A percentile compares a stretch with the other conserved stretches of the same genome.
Conservation (phyloP, 345 rosid genomes). For the Melaleuca quinquenervia region DNA sequence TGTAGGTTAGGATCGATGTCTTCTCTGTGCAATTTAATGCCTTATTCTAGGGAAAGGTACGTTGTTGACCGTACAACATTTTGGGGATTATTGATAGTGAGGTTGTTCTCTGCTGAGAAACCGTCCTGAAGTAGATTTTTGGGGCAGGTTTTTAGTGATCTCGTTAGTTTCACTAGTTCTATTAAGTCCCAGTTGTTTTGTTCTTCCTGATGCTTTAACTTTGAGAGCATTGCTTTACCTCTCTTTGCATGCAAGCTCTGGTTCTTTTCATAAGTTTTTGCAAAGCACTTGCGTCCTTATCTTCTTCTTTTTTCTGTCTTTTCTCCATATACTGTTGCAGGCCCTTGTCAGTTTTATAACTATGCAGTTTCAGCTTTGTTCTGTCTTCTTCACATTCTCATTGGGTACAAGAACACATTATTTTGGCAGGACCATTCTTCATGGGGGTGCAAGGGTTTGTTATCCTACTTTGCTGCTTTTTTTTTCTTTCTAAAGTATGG, state of each 20-base stretch:
- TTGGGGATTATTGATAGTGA: not conserved
- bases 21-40: not conserved
- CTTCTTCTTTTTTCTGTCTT: not conserved
- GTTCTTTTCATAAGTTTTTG: not conserved
- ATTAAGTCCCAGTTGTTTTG: not conserved
- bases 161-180: not conserved
- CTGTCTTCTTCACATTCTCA: constrained; percentile 98
- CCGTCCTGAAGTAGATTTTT: not conserved
- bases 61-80: not conserved
- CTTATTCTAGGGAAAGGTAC: not conserved
- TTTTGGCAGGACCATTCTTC: constrained; percentile 93
- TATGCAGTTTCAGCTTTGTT: constrained; percentile 93
- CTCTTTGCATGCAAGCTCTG: not conserved
- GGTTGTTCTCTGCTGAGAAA: not conserved
- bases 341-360: constrained; percentile 83
- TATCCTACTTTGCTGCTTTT: not conserved
- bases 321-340: constrained; percentile 26
- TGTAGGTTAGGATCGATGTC: not conserved
- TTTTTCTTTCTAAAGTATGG: not conserved
- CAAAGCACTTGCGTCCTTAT: not conserved
- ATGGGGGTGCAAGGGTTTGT: constrained; percentile 94
- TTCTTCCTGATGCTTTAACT: not conserved
- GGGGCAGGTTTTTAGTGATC: not conserved
- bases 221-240: not conserved
- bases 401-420: constrained; percentile 94